phyloP scores from a whole-genome alignment of 257 asterid species.

The Petunia secreta region DNA sequence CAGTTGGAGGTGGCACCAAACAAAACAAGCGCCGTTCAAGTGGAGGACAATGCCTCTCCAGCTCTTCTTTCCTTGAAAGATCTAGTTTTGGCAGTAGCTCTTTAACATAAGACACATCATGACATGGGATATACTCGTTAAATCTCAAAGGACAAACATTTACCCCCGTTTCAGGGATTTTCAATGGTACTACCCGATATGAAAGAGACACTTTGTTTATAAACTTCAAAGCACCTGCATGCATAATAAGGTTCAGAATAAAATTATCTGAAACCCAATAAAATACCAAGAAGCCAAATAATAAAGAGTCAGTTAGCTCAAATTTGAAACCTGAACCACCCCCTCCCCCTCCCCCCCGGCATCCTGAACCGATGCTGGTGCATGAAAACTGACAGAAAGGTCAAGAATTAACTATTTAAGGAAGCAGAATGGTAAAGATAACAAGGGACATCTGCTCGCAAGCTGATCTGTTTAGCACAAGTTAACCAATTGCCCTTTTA shows the following conservation, averaged over 20 bases:
- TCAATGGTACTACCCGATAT: slow-evolving; percentile 56
- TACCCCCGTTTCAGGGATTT: slow-evolving; percentile 69
- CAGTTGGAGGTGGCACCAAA: slow-evolving; percentile 88
- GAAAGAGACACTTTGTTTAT: slow-evolving; percentile 66
- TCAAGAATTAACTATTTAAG: neutral
- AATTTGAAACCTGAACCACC: neutral
- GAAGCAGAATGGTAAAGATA: neutral
- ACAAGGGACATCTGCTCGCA: neutral
- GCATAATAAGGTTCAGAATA: slow-evolving; percentile 17
- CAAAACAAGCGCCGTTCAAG: slow-evolving; percentile 70
- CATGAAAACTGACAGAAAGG: neutral
- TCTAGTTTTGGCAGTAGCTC: slow-evolving; percentile 68
- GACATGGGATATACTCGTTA: slow-evolving; percentile 90
- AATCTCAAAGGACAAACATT: slow-evolving; percentile 72
- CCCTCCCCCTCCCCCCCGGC: no score
- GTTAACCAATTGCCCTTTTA: no score
- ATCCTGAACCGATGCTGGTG: neutral
- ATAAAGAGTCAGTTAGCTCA: neutral
- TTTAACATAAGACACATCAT: slow-evolving; percentile 68
- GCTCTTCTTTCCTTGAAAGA: slow-evolving; percentile 73
- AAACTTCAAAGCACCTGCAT: slow-evolving; percentile 53
- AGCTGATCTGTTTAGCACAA: no score
- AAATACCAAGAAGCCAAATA: neutral
- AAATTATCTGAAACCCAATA: slow-evolving; percentile 8
- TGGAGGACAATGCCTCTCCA: slow-evolving; percentile 93